Base-by-base conservation (phyloP, 768 basidiomycete genomes). In the Chlorophyllum brunneum region DNA sequence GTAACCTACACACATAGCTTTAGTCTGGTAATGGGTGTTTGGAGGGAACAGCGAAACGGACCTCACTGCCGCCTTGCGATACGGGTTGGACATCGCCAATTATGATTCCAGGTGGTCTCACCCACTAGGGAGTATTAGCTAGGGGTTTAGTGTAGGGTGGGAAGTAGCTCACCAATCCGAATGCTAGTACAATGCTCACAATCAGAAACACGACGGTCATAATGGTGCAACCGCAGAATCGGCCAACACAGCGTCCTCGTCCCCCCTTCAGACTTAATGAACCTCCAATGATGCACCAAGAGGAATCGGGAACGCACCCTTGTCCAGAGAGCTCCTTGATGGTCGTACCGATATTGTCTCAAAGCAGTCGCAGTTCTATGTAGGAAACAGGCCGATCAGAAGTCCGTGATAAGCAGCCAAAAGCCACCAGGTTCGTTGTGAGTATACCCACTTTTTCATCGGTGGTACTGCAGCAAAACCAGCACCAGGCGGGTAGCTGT, bases 141-240 rank as follows among this genome's bases (percentile, higher is more conserved):
- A 36, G 7, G 4, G 30, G 10, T 9, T 9, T 3, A 23, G 22
- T n/a, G 29, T 27, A 24, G 9, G n/a, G 37, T 13, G 18, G 15
- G 38, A 38, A 23, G 43, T 16, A 33, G 67, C 81, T 64, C 60
- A 92, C 91, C 70, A 92, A 60, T 11, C 79, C 79, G 39, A 93
- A 72, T 0, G 85, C 68, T 24, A 92, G 73, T 10, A 86, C 55
- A 47, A 91, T 81, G 68, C 81, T 78, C 48, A 86, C 63, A 44
- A 90, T 58, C 26, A 92, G 61, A 63, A 92, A 81, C 31, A 88
- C 49, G 9, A 70, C 59, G 13, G 81, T 80, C 76, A 92, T 74
- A 18, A 92, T 43, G 10, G 84, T 83, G 67, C 90, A 93, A 60
- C 83, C 88, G 65, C 79, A 85, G 66, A 92, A 85, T 57, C 90